Evolutionary conservation across 2,329 filamentous ascomycete genomes (phyloP).

Genomic region (Ceratocystis alfenasii): DNA sequence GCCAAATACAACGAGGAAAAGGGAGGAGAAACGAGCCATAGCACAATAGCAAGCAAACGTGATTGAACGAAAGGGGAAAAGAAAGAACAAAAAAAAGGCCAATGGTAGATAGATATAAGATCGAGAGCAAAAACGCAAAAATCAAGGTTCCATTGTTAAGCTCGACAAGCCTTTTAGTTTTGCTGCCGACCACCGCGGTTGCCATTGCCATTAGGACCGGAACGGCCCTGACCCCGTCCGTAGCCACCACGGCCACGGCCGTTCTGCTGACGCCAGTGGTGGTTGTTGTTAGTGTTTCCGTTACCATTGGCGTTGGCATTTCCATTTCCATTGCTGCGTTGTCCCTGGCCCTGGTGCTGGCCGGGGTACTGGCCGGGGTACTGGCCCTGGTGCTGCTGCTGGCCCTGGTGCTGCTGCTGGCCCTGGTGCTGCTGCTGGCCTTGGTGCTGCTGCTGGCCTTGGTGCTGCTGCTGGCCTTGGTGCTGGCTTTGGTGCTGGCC

Average conservation of each 20-base stretch:
- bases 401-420: not conserved
- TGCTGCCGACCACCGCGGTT: slow-evolving; percentile 20
- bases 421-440: not conserved
- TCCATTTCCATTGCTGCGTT: not conserved
- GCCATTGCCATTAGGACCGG: slow-evolving; percentile 24
- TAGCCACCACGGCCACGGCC: slow-evolving; percentile 24
- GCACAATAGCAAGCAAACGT: not conserved
- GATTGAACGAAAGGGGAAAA: not conserved
- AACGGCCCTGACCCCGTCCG: slow-evolving; percentile 25
- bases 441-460: not conserved
- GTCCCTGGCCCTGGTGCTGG: not conserved
- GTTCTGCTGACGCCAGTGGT: slow-evolving; percentile 19
- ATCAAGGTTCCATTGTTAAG: not conserved
- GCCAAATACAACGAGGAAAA: not conserved
- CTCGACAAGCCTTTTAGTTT: slow-evolving; percentile 7
- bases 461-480: slow-evolving; percentile 2
- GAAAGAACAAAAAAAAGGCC: slow-evolving; percentile 8
- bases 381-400: not conserved
- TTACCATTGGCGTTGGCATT: not conserved
- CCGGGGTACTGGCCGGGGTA: too few relatives aligned
- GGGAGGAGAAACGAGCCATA: not conserved
- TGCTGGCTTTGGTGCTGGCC: slow-evolving; percentile 5
- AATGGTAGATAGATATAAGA: slow-evolving; percentile 9
- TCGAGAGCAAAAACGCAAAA: not conserved
- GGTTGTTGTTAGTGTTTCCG: slow-evolving; percentile 15